These are phyloP conservation scores for Zygosaccharomyces kombuchaensis DNA, from an alignment of 805 yeast species.

Conservation along the genomic window DNA sequence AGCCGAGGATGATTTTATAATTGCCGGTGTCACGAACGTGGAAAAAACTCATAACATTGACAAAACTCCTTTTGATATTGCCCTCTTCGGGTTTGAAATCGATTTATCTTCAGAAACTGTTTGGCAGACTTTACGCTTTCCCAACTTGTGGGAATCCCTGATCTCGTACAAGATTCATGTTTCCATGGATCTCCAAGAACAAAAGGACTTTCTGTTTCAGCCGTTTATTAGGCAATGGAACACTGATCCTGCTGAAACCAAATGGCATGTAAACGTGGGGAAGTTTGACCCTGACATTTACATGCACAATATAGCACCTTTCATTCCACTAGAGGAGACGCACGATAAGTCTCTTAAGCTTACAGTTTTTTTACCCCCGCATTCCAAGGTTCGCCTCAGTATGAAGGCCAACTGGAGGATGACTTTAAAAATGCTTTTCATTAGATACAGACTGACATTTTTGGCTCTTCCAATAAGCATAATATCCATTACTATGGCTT, in stretches of 20 bases:
- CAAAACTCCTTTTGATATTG: constrained; percentile 16
- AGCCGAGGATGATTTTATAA: constrained; percentile 20
- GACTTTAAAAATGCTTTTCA: constrained; percentile 63
- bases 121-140: constrained; percentile 24
- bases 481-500: constrained; percentile 45
- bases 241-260: constrained; percentile 64
- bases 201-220: constrained; percentile 37
- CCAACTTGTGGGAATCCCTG: constrained; percentile 30
- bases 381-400: constrained; percentile 12
- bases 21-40: constrained; percentile 17
- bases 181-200: constrained; percentile 4
- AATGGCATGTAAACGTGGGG: constrained; percentile 63
- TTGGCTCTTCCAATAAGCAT: constrained; percentile 67
- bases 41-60: background rate
- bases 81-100: constrained; percentile 10
- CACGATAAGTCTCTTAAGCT: constrained; percentile 23
- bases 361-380: constrained; percentile 24
- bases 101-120: background rate
- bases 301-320: constrained; percentile 68
- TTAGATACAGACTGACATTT: constrained; percentile 72
- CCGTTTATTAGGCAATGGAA: constrained; percentile 69
- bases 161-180: constrained; percentile 22
- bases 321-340: constrained; percentile 42
- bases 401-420: constrained; percentile 25
- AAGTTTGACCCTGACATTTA: constrained; percentile 38